phyloP scores from a whole-genome alignment of 495 filamentous ascomycete genomes.

The Lophiostoma macrostomum region DNA sequence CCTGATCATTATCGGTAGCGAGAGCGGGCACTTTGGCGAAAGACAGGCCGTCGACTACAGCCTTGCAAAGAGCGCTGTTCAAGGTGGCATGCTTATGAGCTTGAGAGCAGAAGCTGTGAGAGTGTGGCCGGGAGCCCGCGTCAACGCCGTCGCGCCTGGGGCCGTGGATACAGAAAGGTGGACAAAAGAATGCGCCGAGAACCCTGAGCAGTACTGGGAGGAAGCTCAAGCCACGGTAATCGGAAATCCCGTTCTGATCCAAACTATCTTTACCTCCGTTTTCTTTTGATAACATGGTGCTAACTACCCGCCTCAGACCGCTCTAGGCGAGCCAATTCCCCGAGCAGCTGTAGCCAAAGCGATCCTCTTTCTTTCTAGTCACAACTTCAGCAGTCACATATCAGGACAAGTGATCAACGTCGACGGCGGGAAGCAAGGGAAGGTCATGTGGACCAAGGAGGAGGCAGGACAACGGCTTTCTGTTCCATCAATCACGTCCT shows the following conservation, averaged over 20 bases:
- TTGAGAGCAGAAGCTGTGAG: conserved; percentile 41
- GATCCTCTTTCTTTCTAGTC: conserved; percentile 45
- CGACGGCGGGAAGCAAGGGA: conserved; percentile 46
- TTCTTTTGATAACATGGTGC: background rate
- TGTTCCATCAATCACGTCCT: background rate
- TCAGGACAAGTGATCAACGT: conserved; percentile 44
- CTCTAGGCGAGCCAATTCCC: conserved; percentile 39
- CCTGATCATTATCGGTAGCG: conserved; percentile 45
- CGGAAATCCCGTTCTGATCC: background rate
- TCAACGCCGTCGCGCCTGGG: conserved; percentile 47
- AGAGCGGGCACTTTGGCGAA: conserved; percentile 46
- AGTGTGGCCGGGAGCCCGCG: conserved; percentile 38
- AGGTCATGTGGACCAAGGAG: conserved; percentile 42
- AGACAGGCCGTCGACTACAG: conserved; percentile 44
- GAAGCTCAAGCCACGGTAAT: conserved; percentile 45
- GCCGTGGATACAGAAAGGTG: conserved; percentile 44
- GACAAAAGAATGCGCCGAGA: conserved; percentile 38
- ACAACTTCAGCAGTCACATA: conserved; percentile 43
- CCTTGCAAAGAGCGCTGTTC: conserved; percentile 44
- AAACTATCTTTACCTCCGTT: background rate
- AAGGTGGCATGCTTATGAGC: conserved; percentile 42
- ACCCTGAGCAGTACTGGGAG: conserved; percentile 39
- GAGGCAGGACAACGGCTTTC: conserved; percentile 21
- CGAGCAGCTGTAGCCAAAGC: conserved; percentile 42
- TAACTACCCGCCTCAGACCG: conserved; percentile 13